Base-by-base conservation (phyloP, 1,284 basidiomycete species). In the Retiboletus flavoniger region DNA sequence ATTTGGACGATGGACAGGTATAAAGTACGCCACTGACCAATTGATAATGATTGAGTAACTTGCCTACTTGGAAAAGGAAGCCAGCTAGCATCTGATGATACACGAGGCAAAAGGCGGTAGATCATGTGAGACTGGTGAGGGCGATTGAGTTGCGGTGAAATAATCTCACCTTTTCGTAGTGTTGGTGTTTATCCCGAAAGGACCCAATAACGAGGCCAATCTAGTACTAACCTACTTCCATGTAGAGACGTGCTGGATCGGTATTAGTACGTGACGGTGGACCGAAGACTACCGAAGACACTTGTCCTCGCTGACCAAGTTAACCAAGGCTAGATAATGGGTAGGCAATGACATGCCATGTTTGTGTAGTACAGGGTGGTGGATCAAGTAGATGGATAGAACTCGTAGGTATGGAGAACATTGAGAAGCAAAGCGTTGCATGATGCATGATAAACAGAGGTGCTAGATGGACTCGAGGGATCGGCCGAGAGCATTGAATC, bases 401-500 rank as follows among this genome's bases (percentile, higher is more conserved):
- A 26, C 34, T 35, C 4, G 36, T 21, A 17, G 31, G 19, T 11
- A 10, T 40, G 31, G 42, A 14, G n/a, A 42, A 51, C 28, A 48
- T 19, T 7, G 26, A 24, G n/a, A 21, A 24, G 5, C 13, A 14
- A 42, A n/a, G 9, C 32, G 31, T 32, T 26, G 47, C 7, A 28
- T 39, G 43, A 47, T 46, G 57, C 32, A n/a, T n/a, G n/a, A n/a
- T n/a, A n/a, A n/a, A 19, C 14, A 48, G 6, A 35, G 47, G 19
- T n/a, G 1, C 19, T 3, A 38, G 39, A 47, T 39, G n/a, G n/a
- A n/a, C n/a, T n/a, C n/a, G n/a, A n/a, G n/a, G n/a, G n/a, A n/a
- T n/a, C n/a, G n/a, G n/a, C n/a, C 40, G 40, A 39, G 34, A n/a
- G 51, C 47, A 49, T 47, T 51, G 61, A 62, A 62, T 62, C 64